Evolutionary conservation across 177 flowering plant species (phyloP).

Genomic region (Vitis hybrid): DNA sequence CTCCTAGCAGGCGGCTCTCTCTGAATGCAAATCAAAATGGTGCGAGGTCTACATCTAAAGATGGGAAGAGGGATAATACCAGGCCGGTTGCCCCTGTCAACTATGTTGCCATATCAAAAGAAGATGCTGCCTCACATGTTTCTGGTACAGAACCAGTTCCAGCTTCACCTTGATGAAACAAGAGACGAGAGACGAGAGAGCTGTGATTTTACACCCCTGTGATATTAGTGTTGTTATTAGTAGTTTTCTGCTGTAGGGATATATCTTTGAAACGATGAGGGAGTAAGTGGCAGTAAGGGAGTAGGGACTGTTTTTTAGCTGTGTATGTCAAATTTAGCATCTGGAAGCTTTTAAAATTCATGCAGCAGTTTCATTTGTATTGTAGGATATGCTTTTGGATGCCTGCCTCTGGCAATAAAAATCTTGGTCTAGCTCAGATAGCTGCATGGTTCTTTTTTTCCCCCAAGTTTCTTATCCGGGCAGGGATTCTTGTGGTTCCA

Average conservation of each 20-base stretch:
- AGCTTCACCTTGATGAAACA: constrained; percentile 45
- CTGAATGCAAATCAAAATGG: constrained; percentile 65
- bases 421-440: too few relatives aligned
- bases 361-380: background rate
- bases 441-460: too few relatives aligned
- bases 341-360: constrained; percentile 1
- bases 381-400: too few relatives aligned
- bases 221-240: constrained; percentile 18
- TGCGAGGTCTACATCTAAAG: constrained; percentile 56
- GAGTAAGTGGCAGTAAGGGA: constrained; percentile 9
- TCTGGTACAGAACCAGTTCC: constrained; percentile 55
- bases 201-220: constrained; percentile 16
- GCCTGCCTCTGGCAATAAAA: too few relatives aligned
- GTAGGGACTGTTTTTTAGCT: constrained; percentile 7
- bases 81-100: constrained; percentile 74
- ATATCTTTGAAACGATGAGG: constrained; percentile 6
- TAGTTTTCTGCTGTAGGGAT: constrained; percentile 13
- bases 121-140: constrained; percentile 70
- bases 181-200: background rate
- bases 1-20: constrained; percentile 73
- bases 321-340: constrained; percentile 21
- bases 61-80: constrained; percentile 59
- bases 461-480: too few relatives aligned
- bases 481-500: too few relatives aligned
- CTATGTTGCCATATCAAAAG: constrained; percentile 77